Base-by-base conservation (phyloP, 2,329 filamentous ascomycete species). In the Neospermospora avenae region DNA sequence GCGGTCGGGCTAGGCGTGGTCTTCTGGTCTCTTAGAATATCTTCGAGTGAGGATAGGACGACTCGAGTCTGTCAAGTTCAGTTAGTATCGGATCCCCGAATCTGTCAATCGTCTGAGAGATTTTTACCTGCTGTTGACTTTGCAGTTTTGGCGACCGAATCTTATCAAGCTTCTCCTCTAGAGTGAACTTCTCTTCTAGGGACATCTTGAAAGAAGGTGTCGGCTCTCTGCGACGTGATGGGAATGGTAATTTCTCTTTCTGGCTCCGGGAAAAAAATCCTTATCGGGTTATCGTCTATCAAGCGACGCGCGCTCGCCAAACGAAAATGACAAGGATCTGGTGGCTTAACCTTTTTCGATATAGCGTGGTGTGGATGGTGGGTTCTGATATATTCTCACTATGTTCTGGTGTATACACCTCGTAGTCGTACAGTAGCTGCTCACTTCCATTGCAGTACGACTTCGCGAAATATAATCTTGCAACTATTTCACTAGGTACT, bases 71-170 rank as follows among this genome's bases (percentile, higher is more conserved):
- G 68, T 14, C 49, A 28, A 35, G 58, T 52, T 61, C 28, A 39
- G 57, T 60, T 63, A 61, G 24, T 56, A 8, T 16, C 4, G n/a
- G 20, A 20, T 8, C 24, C 52, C 16, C 18, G 14, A 8, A 16
- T 22, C 18, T 25, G 28, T 31, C 28, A n/a, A 22, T 8, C n/a
- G 10, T 13, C 18, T 63, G 55, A 24, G 41, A 24, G 37, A 45
- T 44, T 55, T 34, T 49, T 79, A 95, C 92, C 84, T 93, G 91
- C 76, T 96, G 87, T 78, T 97, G 93, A 75, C 90, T 96, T 77
- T 98, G 91, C 71, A 97, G 85, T 77, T 96, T 96, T 59, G 95
- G 95, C 73, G 90, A 95, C 77, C 95, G 90, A 76, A 98, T 97
- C 84, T 96, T 97, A 79, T 93, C 90, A 74, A 99, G 85, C 81